Conservation (phyloP, 169 alveolate genomes). For the Condylostoma magnum region DNA sequence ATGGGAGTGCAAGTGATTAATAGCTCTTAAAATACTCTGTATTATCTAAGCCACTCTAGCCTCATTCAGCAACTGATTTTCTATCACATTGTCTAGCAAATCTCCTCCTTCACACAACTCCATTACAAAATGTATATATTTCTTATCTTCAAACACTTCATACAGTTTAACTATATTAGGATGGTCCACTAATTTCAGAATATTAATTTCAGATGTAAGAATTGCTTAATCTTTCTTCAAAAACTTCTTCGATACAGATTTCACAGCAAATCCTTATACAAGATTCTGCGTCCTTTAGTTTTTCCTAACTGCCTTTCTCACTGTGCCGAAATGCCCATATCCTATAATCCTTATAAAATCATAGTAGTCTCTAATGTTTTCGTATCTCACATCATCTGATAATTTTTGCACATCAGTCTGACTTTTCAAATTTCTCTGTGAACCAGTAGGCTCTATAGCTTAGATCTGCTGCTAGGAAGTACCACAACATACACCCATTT, state of each 20-base stretch:
- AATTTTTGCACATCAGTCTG: no score
- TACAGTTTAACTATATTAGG: slow-evolving; percentile 70
- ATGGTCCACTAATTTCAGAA: slow-evolving; percentile 44
- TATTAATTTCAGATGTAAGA: slow-evolving; percentile 48
- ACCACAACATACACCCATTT: no score
- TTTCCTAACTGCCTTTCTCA: slow-evolving; percentile 13
- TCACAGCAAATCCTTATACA: slow-evolving; percentile 27
- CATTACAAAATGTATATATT: slow-evolving; percentile 58
- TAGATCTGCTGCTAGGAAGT: no score
- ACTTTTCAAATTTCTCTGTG: no score
- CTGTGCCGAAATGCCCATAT: slow-evolving; percentile 30
- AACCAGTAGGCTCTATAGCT: no score
- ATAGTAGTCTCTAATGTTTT: slow-evolving; percentile 17
- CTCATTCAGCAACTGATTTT: slow-evolving; percentile 57
- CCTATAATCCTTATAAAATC: slow-evolving; percentile 22
- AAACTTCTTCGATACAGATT: slow-evolving; percentile 1
- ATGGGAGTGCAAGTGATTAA: slow-evolving; percentile 74
- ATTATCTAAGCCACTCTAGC: slow-evolving; percentile 63
- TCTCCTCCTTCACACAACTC: slow-evolving; percentile 43
- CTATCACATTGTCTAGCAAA: slow-evolving; percentile 51
- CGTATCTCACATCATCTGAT: no score
- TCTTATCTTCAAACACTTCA: slow-evolving; percentile 65
- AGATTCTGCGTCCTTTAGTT: no score
- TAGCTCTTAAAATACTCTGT: slow-evolving; percentile 76
- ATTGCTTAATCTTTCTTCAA: slow-evolving; percentile 33